Base-by-base conservation (phyloP, 164 flowering plant species). In the Nymphaea thermarum region DNA sequence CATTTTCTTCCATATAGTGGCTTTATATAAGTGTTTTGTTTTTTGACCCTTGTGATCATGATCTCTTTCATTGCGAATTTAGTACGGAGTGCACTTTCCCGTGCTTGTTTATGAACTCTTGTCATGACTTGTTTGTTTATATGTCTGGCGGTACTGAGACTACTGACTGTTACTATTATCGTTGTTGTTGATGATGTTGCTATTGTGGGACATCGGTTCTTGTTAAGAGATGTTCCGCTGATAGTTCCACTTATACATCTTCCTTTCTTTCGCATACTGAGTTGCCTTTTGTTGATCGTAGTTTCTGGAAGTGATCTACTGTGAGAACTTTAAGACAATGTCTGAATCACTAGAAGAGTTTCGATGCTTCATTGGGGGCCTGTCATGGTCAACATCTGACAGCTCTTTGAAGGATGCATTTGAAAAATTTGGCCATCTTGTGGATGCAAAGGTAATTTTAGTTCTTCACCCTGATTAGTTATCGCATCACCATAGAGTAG, bases 361-460 rank as follows among this genome's bases (percentile, higher is more conserved):
- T 36, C 74, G 74, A 63, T 91, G 95, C 70, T 91, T 87, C 71
- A 81, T 91, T 67, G 97, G 97, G 42, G 86, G 87, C 65, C 87
- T 91, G 53, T 75, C 97, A 42, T 91, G 97, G 95, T 80, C 93
- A 62, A 91, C 97, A 55, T 81, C 93, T 77, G 97, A 91, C 71
- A 80, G 85, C 71, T 81, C 79, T 60, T 72, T 91, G 60, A 87
- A 83, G 72, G 83, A 83, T 12, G 95, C 95, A n/a, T 91, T 91
- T 82, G 88, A 86, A 41, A 91, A 91, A 84, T 91, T 82, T 82
- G 97, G 97, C 43, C 84, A 80, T 79, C 91, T 91, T 72, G 63
- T 85, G 72, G 94, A 91, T 67, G 97, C 97, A 44, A 91, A 85
- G 74, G 74, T 72, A 63, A n/a, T 63, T 25, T 25, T 25, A 25